Conservation (phyloP, 495 filamentous ascomycete species). For the Physcia stellaris region DNA sequence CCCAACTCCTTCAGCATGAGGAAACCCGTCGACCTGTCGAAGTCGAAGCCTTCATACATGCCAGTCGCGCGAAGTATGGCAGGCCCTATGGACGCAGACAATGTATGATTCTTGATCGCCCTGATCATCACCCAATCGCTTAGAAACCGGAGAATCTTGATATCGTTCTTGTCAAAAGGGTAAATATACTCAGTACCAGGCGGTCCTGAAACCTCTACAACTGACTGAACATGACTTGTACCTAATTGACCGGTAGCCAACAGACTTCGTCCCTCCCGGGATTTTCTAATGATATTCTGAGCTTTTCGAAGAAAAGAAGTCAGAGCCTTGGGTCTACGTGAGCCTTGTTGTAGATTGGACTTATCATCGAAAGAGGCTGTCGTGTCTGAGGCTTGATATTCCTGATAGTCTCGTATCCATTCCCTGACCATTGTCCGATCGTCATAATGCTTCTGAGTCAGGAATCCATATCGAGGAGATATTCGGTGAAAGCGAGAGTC, state of each 20-base stretch:
- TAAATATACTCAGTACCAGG: no score
- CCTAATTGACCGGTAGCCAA: conserved; percentile 41
- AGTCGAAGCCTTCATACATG: conserved; percentile 46
- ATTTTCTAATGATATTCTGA: conserved; percentile 48
- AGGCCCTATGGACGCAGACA: conserved; percentile 47
- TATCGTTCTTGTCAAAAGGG: conserved; percentile 35
- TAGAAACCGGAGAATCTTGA: conserved; percentile 53
- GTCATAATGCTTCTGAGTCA: conserved; percentile 30
- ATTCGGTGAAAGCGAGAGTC: conserved; percentile 20
- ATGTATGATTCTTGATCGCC: conserved; percentile 31
- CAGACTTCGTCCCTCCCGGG: conserved; percentile 46
- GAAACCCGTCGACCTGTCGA: conserved; percentile 43
- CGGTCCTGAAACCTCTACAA: background rate
- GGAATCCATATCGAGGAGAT: conserved; percentile 31
- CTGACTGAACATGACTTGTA: conserved; percentile 17
- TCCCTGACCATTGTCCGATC: conserved; percentile 31
- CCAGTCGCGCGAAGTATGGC: conserved; percentile 57
- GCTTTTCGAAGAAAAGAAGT: no score
- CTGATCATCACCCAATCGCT: conserved; percentile 50
- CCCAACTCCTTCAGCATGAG: conserved; percentile 80
- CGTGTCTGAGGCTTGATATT: conserved; percentile 20
- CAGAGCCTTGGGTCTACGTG: no score
- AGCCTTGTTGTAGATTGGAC: no score
- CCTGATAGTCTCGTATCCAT: conserved; percentile 48
- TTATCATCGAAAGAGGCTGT: conserved; percentile 18